Conservation (phyloP, 352 stramenopile species). For the Lagenidium sp. region DNA sequence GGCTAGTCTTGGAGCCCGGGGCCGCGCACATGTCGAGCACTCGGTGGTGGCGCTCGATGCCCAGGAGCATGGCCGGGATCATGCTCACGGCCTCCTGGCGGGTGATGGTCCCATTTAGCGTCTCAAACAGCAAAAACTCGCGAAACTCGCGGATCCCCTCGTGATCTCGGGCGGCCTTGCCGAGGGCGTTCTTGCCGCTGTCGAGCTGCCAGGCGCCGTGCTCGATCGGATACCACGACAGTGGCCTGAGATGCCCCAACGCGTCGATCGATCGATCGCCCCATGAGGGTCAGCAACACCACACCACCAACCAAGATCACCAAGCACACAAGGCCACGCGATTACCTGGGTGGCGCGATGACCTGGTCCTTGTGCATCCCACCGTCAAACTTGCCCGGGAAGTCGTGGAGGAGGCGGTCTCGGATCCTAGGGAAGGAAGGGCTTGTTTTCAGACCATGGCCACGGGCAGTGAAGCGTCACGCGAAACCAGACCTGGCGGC, state of each 20-base stretch:
- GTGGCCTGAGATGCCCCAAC: slow-evolving; percentile 31
- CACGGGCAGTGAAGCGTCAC: too few relatives aligned
- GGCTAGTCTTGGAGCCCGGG: slow-evolving; percentile 97
- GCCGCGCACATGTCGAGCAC: slow-evolving; percentile 85
- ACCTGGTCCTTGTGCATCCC: slow-evolving; percentile 18
- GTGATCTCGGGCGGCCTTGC: slow-evolving; percentile 42
- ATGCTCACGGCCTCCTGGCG: slow-evolving; percentile 98
- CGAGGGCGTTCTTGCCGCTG: slow-evolving; percentile 51
- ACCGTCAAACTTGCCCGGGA: slow-evolving; percentile 28
- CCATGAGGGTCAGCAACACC: too few relatives aligned
- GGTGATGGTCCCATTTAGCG: slow-evolving; percentile 86
- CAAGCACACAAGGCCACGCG: background rate
- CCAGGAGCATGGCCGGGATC: slow-evolving; percentile 95
- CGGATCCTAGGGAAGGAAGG: slow-evolving; percentile 25
- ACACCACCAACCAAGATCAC: background rate
- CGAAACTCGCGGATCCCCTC: slow-evolving; percentile 81
- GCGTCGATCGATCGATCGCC: too few relatives aligned
- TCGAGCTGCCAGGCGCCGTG: slow-evolving; percentile 68
- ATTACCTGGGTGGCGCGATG: slow-evolving; percentile 26
- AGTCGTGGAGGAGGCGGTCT: slow-evolving; percentile 30
- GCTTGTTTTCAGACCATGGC: too few relatives aligned
- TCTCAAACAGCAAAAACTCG: slow-evolving; percentile 90
- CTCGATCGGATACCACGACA: slow-evolving; percentile 49
- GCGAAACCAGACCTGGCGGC: slow-evolving; percentile 13
- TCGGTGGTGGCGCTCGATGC: slow-evolving; percentile 80